A percentile compares a stretch with the other conserved stretches of the same genome.
phyloP scores from a whole-genome alignment of 129 eudicot genomes.

The Lonicera japonica region DNA sequence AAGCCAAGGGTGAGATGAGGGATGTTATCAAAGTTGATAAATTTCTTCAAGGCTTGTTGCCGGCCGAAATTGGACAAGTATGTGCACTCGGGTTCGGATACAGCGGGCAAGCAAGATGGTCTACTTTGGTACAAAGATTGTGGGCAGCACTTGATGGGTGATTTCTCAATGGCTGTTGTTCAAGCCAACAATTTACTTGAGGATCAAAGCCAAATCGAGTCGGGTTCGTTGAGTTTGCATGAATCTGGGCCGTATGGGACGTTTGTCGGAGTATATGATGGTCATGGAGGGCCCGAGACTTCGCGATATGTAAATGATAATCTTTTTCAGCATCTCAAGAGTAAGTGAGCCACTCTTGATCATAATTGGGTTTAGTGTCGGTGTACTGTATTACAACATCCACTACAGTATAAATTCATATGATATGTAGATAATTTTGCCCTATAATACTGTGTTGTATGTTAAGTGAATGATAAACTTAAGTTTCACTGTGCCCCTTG shows the following conservation, averaged over 20 bases:
- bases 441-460: too few species aligned
- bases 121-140: slow-evolving; percentile 62
- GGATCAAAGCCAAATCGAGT: slow-evolving; percentile 83
- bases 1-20: slow-evolving; percentile 65
- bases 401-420: too few species aligned
- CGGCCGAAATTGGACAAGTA: slow-evolving; percentile 41
- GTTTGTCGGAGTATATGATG: slow-evolving; percentile 78
- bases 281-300: slow-evolving; percentile 90
- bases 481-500: too few species aligned
- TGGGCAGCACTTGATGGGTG: slow-evolving; percentile 64
- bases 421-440: too few species aligned
- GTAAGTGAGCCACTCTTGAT: slow-evolving; percentile 24
- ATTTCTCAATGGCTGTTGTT: slow-evolving; percentile 77
- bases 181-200: slow-evolving; percentile 79
- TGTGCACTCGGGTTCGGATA: slow-evolving; percentile 39
- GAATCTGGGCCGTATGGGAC: slow-evolving; percentile 76
- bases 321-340: slow-evolving; percentile 64
- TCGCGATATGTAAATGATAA: slow-evolving; percentile 62
- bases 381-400: too few species aligned
- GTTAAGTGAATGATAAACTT: too few species aligned
- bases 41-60: slow-evolving; percentile 64
- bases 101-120: slow-evolving; percentile 59
- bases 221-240: slow-evolving; percentile 67
- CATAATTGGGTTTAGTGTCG: not conserved
- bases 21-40: slow-evolving; percentile 67